These are phyloP conservation scores for Tarenaya hassleriana DNA, from an alignment of 345 rosid species.

Conservation along the genomic window DNA sequence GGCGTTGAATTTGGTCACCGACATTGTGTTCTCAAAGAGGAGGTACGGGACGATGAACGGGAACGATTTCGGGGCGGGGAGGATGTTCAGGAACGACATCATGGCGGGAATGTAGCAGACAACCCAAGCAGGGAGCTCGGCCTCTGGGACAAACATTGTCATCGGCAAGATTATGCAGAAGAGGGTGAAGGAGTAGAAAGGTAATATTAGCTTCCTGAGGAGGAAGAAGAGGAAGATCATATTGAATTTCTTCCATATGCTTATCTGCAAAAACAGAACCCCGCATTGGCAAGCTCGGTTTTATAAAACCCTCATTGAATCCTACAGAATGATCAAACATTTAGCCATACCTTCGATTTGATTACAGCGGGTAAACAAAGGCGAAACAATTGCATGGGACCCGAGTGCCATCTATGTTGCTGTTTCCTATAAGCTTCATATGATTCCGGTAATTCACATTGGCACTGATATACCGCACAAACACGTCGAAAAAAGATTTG, in stretches of 20 bases:
- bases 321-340: too few relatives aligned
- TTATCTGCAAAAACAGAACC: slow-evolving; percentile 69
- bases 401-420: slow-evolving; percentile 97
- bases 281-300: background rate
- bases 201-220: slow-evolving; percentile 74
- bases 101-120: slow-evolving; percentile 94
- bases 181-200: slow-evolving; percentile 90
- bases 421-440: slow-evolving; percentile 94
- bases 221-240: slow-evolving; percentile 89
- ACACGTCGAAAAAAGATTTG: slow-evolving; percentile 8
- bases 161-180: slow-evolving; percentile 90
- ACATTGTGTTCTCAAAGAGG: slow-evolving; percentile 94
- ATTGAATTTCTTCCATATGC: slow-evolving; percentile 74
- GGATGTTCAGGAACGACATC: slow-evolving; percentile 92
- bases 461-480: slow-evolving; percentile 82
- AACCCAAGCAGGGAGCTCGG: slow-evolving; percentile 87
- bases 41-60: slow-evolving; percentile 96
- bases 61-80: slow-evolving; percentile 82
- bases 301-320: background rate
- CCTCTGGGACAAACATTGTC: slow-evolving; percentile 95
- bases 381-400: slow-evolving; percentile 95
- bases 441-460: slow-evolving; percentile 88
- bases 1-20: slow-evolving; percentile 91
- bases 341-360: slow-evolving; percentile 54
- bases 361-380: slow-evolving; percentile 75